Evolutionary conservation across 1,139 yeast genomes (phyloP), one percentile per base, ranked within the genome.

Genomic region (Geotrichum candidum): DNA sequence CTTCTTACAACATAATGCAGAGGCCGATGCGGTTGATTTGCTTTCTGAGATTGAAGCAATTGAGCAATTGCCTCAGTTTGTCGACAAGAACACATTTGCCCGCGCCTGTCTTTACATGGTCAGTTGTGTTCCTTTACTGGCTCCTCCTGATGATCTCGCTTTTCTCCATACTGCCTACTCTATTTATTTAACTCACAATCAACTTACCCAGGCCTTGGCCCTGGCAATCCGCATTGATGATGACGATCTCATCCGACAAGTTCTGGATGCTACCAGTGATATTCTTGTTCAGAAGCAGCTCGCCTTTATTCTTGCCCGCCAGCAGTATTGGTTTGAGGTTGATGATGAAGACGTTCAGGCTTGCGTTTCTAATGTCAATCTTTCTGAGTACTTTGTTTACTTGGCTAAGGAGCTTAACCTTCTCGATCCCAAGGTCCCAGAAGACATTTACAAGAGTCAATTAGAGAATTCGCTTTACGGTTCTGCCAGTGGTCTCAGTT

Each of bases 21-120:
- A 95, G 76, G 97, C 97, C 10, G 99, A 94, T 74, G 99, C 99
- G 0, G 96, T 94, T 38, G 99, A 94, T 77, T 79, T 94, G 68
- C 80, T 95, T 68, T 80, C 91, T 64, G 99, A 94, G 76, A 84
- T 94, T 63, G 99, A 94, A 76, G 81, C 86, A 61, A 88, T 94
- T 69, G 96, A 90, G 70, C 84, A 85, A 72, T 80, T 95, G 66
- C 87, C 95, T 9, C 84, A 86, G 67, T 90, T 83, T 74, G 96
- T 92, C 63, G 99, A 94, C 74, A 87, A 86, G 66, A 82, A 86
- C 72, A 90, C 96, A 5, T 92, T 81, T 73, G 85, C 85, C 58
- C 85, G 99, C 74, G 98, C 92, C 33, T 92, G 99, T 73, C 84
- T 90, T 67, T 94, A 94, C 74, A 87, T 94, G 87, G 92, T 90